phyloP scores from a whole-genome alignment of 2,329 filamentous ascomycete genomes.

The Arachnopeziza araneosa region DNA sequence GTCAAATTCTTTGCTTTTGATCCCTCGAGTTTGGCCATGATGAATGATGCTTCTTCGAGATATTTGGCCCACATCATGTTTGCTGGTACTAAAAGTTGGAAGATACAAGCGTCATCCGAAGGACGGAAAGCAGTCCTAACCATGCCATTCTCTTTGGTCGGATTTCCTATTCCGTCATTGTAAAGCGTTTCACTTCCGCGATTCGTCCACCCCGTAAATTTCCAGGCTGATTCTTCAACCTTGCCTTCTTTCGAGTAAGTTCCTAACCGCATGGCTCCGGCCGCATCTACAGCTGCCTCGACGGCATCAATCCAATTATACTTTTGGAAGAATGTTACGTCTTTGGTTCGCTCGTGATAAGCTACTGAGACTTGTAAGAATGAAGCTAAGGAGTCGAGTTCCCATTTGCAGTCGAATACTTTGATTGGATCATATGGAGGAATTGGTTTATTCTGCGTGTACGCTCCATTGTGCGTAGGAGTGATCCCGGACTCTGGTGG shows the following conservation, averaged over 20 bases:
- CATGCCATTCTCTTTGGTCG: slow-evolving; percentile 70
- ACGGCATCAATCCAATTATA: slow-evolving; percentile 69
- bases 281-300: slow-evolving; percentile 59
- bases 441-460: slow-evolving; percentile 53
- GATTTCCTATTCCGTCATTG: slow-evolving; percentile 73
- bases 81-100: slow-evolving; percentile 80
- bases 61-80: slow-evolving; percentile 78
- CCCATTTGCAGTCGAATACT: slow-evolving; percentile 95
- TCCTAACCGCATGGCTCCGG: slow-evolving; percentile 64
- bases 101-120: slow-evolving; percentile 76
- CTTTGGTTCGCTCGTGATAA: slow-evolving; percentile 69
- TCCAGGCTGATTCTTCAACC: slow-evolving; percentile 59
- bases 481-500: slow-evolving; percentile 66
- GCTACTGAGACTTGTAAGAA: slow-evolving; percentile 77
- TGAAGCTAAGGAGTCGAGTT: slow-evolving; percentile 82
- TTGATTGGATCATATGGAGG: slow-evolving; percentile 63
- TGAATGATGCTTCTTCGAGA: slow-evolving; percentile 45
- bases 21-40: slow-evolving; percentile 45
- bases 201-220: slow-evolving; percentile 68
- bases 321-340: slow-evolving; percentile 66
- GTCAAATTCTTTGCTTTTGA: slow-evolving; percentile 43
- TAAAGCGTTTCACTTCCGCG: slow-evolving; percentile 75
- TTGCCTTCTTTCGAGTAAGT: slow-evolving; percentile 62
- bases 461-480: slow-evolving; percentile 55
- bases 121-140: slow-evolving; percentile 85